phyloP scores from a whole-genome alignment of 2,329 filamentous ascomycete genomes.

The Orbilia blumenaviensis region DNA sequence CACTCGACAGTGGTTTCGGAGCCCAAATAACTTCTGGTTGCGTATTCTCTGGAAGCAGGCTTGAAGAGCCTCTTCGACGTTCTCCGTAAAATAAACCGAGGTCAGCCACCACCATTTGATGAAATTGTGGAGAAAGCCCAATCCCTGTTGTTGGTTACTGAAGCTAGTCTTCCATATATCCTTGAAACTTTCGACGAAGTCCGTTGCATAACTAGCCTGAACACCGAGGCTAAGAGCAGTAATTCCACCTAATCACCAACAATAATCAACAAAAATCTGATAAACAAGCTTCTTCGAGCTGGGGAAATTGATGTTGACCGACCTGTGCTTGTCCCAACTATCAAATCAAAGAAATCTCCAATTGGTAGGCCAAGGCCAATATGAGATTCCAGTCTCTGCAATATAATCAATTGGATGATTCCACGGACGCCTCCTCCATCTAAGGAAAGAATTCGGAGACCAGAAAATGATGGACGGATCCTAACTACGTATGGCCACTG shows the following conservation, averaged over 20 bases:
- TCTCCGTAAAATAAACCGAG: background rate
- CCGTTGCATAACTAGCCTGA: background rate
- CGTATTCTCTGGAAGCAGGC: background rate
- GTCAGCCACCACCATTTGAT: background rate
- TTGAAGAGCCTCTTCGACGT: background rate
- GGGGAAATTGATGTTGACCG: background rate
- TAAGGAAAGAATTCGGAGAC: slow-evolving; percentile 10
- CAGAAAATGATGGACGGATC: background rate
- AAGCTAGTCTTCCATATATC: background rate
- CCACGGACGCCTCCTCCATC: slow-evolving; percentile 27
- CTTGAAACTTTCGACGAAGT: background rate
- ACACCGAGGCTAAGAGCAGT: background rate
- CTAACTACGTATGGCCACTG: slow-evolving; percentile 4
- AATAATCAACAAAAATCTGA: background rate
- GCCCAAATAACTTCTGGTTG: background rate
- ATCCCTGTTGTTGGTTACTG: background rate
- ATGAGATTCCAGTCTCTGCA: background rate
- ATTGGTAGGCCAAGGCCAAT: slow-evolving; percentile 25
- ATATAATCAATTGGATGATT: background rate
- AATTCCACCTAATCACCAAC: background rate
- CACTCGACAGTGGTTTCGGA: slow-evolving; percentile 15
- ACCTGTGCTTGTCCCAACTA: slow-evolving; percentile 21
- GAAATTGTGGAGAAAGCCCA: background rate
- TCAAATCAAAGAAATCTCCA: slow-evolving; percentile 20
- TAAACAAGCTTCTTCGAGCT: background rate